Conservation (phyloP, 169 alveolate genomes). For the Theileria luwenshuni region DNA sequence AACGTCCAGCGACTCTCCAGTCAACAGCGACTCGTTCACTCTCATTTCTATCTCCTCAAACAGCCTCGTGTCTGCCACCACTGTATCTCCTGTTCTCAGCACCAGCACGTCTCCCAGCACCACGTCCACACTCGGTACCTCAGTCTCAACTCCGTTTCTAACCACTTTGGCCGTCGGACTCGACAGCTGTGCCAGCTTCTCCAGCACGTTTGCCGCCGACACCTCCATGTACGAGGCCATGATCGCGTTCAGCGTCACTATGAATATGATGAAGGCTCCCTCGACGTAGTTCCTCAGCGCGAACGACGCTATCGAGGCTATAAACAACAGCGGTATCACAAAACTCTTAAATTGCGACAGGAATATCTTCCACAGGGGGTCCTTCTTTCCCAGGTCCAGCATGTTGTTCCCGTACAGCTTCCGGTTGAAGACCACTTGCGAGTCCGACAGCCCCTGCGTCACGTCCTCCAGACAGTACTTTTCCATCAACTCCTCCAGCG, state of each 20-base stretch:
- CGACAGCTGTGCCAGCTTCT: conserved; percentile 88
- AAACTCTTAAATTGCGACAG: conserved; percentile 82
- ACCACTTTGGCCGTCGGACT: conserved; percentile 87
- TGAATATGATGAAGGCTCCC: conserved; percentile 85
- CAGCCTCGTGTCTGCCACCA: conserved; percentile 92
- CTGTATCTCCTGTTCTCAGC: conserved; percentile 89
- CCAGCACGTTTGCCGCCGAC: conserved; percentile 88
- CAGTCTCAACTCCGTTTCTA: conserved; percentile 79
- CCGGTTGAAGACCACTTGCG: conserved; percentile 74
- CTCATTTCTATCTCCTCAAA: conserved; percentile 88
- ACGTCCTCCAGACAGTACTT: conserved; percentile 77
- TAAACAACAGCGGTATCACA: conserved; percentile 80
- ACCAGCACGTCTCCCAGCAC: conserved; percentile 93
- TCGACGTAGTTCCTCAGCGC: conserved; percentile 86
- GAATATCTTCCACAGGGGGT: conserved; percentile 84
- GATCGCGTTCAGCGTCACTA: conserved; percentile 86
- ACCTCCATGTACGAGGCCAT: conserved; percentile 91
- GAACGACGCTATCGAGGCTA: conserved; percentile 82
- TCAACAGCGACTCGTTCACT: conserved; percentile 91
- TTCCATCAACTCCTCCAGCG: conserved; percentile 72
- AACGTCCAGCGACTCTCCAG: conserved; percentile 92
- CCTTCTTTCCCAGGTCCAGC: conserved; percentile 82
- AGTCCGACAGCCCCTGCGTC: conserved; percentile 70
- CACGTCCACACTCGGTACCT: conserved; percentile 84
- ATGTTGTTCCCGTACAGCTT: conserved; percentile 83